Conservation (phyloP, 768 basidiomycete genomes). For the Psilocybe sp. region DNA sequence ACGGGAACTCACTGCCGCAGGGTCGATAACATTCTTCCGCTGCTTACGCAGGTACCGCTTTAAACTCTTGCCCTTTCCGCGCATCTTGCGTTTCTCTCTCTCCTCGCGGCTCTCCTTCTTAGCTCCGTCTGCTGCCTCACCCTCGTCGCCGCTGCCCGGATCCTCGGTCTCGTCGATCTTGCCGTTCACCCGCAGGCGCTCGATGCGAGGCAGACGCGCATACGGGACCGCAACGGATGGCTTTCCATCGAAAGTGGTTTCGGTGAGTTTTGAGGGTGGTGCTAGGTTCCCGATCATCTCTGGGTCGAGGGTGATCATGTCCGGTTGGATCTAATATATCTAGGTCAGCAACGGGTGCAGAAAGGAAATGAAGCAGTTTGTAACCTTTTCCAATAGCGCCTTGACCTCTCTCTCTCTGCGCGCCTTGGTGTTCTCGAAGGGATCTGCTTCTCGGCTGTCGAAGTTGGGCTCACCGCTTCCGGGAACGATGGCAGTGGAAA, state of each 20-base stretch:
- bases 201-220: conserved; percentile 73
- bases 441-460: conserved; percentile 91
- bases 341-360: neutral
- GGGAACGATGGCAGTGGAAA: conserved; percentile 86
- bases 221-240: conserved; percentile 53
- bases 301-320: conserved; percentile 84
- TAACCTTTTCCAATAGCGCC: conserved; percentile 83
- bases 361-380: conserved; percentile 9
- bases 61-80: conserved; percentile 83
- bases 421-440: conserved; percentile 82
- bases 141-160: conserved; percentile 35
- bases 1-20: conserved; percentile 32
- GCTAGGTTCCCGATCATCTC: conserved; percentile 73
- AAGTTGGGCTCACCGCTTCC: conserved; percentile 94
- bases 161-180: conserved; percentile 71
- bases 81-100: conserved; percentile 75
- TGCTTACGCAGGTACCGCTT: conserved; percentile 88
- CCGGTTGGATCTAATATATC: conserved; percentile 72
- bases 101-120: conserved; percentile 30
- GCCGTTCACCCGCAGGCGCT: conserved; percentile 70
- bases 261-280: conserved; percentile 53
- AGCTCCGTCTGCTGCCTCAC: conserved; percentile 34
- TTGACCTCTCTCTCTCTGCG: conserved; percentile 90
- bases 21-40: conserved; percentile 93
- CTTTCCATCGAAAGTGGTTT: conserved; percentile 28